Base-by-base conservation (phyloP, 2,329 filamentous ascomycete genomes). In the Claviceps capensis region DNA sequence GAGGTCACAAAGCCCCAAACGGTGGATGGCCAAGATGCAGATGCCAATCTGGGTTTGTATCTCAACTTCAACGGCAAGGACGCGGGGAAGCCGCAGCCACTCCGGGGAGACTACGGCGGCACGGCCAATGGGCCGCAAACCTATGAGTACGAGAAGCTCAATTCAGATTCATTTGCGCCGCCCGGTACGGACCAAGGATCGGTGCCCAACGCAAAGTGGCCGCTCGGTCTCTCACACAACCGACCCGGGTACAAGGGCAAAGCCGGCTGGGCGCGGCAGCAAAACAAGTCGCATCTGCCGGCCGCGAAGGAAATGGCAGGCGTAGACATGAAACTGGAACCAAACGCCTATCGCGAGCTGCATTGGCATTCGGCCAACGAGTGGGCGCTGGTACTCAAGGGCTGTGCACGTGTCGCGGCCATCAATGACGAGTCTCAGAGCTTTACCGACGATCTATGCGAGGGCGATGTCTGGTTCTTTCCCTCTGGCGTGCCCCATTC, bases 341-440 rank as follows among this genome's bases (percentile, higher is more conserved):
- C 76, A 0, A 65, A 76, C 26, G 78, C 74, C 0, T 82, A 82
- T 55, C 74, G 81, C 19, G 80, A 84, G 61, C 65, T 84, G 22
- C 81, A 85, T 57, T 85, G 77, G 77, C 78, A 81, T 56, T 76
- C 72, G 40, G 70, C 74, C 41, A 71, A 66, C 47, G 68, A 78
- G 57, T 78, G 75, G 75, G 67, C 72, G 0, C 64, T 78, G 5
- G 65, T 81, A 11, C 66, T 78, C 16, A 77, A 77, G 53, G 78
- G 78, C 0, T 72, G 69, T 42, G 74, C 75, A 2, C 69, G 74
- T 5, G 65, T 81, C 1, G 66, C 71, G 6, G 72, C 77, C 1
- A 68, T 81, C 43, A 72, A 80, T 54, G 69, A 76, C 43, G 69
- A 76, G 9, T 75, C 76, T 1, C 62, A 69, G 46, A 71, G 64